Evolutionary conservation across 2,329 filamentous ascomycete species (phyloP), one percentile per base, ranked within the genome.

Genomic region (Cladophialophora bantiana): DNA sequence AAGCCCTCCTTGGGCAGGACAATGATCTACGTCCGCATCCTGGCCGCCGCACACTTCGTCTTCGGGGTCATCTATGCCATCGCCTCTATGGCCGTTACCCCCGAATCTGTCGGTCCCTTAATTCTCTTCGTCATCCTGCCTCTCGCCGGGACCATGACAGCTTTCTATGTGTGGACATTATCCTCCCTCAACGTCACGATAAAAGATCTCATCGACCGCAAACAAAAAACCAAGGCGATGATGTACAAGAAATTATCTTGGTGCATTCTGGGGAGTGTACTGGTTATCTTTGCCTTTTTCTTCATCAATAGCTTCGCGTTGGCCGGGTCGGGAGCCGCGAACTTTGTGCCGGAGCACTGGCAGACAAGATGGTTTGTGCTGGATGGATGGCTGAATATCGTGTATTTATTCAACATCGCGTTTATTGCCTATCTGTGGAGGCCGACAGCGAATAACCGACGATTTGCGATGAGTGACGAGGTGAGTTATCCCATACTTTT

Each of bases 191-290:
- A 94, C 78, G 85, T 90, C 65, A 99, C 95, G 0, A 94, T 98
- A 82, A 98, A 97, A 80, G 94, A 98, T 75, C 86, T 99, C n/a
- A 86, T 91, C 63, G 92, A 97, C 75, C 90, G 95, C 71, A 97
- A 97, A 80, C 95, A 99, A 80, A 90, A 91, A 74, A 90, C 90
- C 74, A 99, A 99, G 78, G 93, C 94, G 56, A 80, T 87, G 79
- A 99, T 99, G 96, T 99, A 98, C 81, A 94, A 91, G 81, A 96
- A 96, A 78, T 88, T 99, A 13, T 99, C 96, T 94, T 99, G 94
- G 94, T 94, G 93, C 78, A 97, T 99, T 67, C 84, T 99, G 54
- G 84, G 88, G 70, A 96, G 91, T 77, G 96, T 99, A 76, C 82
- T 98, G 57, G 92, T 98, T 73, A 97, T 98, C 73, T 99, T 99